phyloP scores from a whole-genome alignment of 176 grass and related monocot species.

The Avena sativa region DNA sequence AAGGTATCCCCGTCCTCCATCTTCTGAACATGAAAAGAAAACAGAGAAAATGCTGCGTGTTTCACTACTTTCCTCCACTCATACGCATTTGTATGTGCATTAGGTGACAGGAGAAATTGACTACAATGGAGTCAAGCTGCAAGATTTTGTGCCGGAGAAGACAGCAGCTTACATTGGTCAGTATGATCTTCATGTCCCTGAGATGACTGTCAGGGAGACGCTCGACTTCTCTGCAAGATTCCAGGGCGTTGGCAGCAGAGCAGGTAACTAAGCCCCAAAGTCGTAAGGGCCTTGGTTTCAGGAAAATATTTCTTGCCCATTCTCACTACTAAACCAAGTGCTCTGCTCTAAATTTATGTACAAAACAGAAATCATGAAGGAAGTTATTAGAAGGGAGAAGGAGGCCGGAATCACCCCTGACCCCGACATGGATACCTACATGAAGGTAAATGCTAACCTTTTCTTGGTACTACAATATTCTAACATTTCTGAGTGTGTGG shows the following conservation, averaged over 20 bases:
- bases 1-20: slow-evolving; percentile 37
- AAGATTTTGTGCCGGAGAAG: slow-evolving; percentile 73
- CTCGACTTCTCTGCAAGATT: slow-evolving; percentile 83
- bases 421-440: slow-evolving; percentile 80
- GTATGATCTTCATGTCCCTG: slow-evolving; percentile 66
- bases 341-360: neutral
- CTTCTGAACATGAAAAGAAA: neutral
- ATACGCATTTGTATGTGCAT: neutral
- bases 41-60: neutral
- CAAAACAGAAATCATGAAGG: slow-evolving; percentile 56
- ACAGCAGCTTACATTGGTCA: slow-evolving; percentile 74
- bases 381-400: slow-evolving; percentile 83
- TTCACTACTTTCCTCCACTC: neutral
- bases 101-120: slow-evolving; percentile 65
- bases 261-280: slow-evolving; percentile 9
- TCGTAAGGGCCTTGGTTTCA: neutral
- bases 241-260: slow-evolving; percentile 45
- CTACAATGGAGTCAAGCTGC: slow-evolving; percentile 65
- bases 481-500: no score
- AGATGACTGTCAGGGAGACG: slow-evolving; percentile 85
- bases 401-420: slow-evolving; percentile 70
- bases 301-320: neutral
- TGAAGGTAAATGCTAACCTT: slow-evolving; percentile 63
- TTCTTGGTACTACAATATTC: neutral
- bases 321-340: neutral